A percentile compares a stretch with the other conserved stretches of the same genome.
Conservation (phyloP, 345 rosid genomes). For the Adansonia digitata region DNA sequence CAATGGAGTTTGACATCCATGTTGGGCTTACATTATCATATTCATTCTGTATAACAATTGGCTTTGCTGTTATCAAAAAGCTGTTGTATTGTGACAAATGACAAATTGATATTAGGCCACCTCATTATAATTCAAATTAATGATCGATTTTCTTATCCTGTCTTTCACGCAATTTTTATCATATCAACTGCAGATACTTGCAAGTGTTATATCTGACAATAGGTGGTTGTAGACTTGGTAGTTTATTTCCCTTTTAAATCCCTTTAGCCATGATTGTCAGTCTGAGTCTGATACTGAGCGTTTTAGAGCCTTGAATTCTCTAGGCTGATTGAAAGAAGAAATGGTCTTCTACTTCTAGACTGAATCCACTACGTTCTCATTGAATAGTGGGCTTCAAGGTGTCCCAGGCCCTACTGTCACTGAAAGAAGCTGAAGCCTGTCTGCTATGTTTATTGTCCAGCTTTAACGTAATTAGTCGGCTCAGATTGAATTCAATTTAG, state of each 20-base stretch:
- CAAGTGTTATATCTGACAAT: neutral
- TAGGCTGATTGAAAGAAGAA: neutral
- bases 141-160: neutral
- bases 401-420: too few species aligned
- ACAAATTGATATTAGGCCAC: neutral
- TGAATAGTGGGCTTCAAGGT: neutral
- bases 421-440: too few species aligned
- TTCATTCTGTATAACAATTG: slow-evolving; percentile 21
- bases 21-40: neutral
- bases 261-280: neutral
- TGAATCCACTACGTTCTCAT: neutral
- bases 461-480: too few species aligned
- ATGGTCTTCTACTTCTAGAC: neutral
- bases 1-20: neutral
- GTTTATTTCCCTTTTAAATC: neutral
- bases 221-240: neutral
- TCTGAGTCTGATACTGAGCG: too few species aligned
- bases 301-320: neutral
- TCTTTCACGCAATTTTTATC: neutral
- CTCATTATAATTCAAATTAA: neutral
- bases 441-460: too few species aligned
- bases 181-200: neutral
- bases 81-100: neutral
- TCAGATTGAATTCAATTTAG: too few species aligned
- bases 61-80: neutral